A percentile compares a stretch with the other conserved stretches of the same genome.
Conservation (phyloP, 148 eudicot species). For the Rhododendron mucronatum region DNA sequence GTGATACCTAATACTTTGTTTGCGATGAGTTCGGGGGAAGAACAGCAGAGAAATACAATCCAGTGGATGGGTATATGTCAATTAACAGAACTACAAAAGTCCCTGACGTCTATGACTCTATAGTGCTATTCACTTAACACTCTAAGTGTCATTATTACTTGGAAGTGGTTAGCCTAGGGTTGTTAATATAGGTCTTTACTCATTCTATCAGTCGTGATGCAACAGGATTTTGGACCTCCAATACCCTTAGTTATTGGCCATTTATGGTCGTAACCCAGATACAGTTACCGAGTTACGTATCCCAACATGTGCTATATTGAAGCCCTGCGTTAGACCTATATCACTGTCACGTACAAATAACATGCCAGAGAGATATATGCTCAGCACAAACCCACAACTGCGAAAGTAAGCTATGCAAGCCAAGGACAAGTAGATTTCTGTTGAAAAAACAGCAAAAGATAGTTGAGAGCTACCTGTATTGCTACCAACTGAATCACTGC, state of each 20-base stretch:
- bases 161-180: neutral
- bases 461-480: slow-evolving; percentile 39
- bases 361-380: neutral
- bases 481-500: slow-evolving; percentile 29
- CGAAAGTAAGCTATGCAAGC: neutral
- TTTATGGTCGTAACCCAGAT: neutral
- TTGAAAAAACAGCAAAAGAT: neutral
- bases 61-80: neutral
- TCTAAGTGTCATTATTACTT: neutral
- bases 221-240: neutral
- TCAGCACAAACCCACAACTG: neutral
- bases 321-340: neutral
- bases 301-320: neutral
- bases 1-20: too few relatives aligned
- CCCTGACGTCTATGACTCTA: neutral
- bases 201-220: neutral
- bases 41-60: neutral
- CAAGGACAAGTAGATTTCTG: neutral
- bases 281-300: neutral
- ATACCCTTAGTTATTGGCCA: neutral
- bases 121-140: neutral
- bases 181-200: neutral
- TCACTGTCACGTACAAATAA: neutral
- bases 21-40: neutral
- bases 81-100: neutral